Percentiles rank a stretch among this genome's conserved stretches.
These are phyloP conservation scores for Oryza australiensis DNA, from an alignment of 176 grass and related monocot species.

Conservation along the genomic window DNA sequence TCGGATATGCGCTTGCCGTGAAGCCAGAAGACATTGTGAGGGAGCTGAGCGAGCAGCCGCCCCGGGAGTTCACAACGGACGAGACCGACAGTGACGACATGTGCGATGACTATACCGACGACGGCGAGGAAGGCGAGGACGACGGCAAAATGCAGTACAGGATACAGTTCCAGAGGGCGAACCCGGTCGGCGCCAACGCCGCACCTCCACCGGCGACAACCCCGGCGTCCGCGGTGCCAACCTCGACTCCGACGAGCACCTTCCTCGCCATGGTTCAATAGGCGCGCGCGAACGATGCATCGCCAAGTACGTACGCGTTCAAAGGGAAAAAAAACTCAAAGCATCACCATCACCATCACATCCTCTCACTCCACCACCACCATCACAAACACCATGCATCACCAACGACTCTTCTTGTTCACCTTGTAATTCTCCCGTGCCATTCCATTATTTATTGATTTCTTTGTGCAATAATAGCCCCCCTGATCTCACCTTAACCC, in stretches of 20 bases:
- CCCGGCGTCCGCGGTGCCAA: constrained; percentile 22
- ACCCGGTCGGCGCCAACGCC: constrained; percentile 15
- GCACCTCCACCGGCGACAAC: background rate
- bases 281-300: background rate
- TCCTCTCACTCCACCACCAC: background rate
- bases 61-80: constrained; percentile 45
- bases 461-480: constrained; percentile 55
- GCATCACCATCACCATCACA: constrained; percentile 5
- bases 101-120: constrained; percentile 52
- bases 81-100: constrained; percentile 65
- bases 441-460: constrained; percentile 74
- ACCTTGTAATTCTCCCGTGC: constrained; percentile 41
- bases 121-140: constrained; percentile 58
- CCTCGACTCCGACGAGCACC: constrained; percentile 48
- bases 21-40: constrained; percentile 80
- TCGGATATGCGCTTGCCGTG: constrained; percentile 45
- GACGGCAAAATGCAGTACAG: constrained; percentile 68
- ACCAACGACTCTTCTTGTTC: constrained; percentile 29
- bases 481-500: constrained; percentile 32
- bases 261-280: constrained; percentile 63
- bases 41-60: constrained; percentile 58
- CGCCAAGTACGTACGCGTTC: background rate
- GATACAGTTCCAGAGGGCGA: constrained; percentile 67
- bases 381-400: constrained; percentile 24
- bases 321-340: constrained; percentile 13